Percentiles rank a stretch among this genome's conserved stretches.
Conservation (phyloP, 495 filamentous ascomycete species). For the Trypethelium eluteriae region DNA sequence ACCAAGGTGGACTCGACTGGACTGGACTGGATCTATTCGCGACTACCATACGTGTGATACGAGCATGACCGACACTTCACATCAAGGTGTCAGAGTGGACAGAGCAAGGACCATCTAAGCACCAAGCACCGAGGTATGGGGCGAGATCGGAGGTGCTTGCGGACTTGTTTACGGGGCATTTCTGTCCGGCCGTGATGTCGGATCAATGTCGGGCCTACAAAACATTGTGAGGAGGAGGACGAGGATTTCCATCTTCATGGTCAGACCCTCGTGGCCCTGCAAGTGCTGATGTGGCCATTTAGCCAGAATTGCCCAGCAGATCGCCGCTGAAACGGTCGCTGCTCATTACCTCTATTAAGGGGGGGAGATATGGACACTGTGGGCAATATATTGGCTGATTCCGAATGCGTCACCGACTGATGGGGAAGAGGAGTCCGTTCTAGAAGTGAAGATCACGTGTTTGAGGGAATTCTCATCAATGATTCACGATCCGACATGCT, state of each 20-base stretch:
- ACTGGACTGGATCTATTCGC: too few species aligned
- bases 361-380: background rate
- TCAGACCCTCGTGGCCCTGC: too few species aligned
- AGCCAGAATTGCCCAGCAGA: background rate
- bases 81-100: background rate
- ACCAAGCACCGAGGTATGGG: background rate
- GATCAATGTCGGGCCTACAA: background rate
- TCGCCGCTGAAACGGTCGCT: background rate
- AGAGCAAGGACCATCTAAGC: background rate
- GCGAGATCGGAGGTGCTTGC: background rate
- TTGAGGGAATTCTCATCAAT: background rate
- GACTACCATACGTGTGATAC: background rate
- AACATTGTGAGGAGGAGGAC: background rate
- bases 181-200: background rate
- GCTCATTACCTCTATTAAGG: background rate
- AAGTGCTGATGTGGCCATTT: background rate
- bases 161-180: background rate
- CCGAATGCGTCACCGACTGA: background rate
- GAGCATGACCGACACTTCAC: background rate
- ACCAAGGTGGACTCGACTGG: background rate
- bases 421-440: background rate
- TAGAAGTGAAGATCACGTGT: background rate
- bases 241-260: too few species aligned
- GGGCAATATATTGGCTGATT: constrained; percentile 5
- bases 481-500: background rate